Evolutionary conservation across 305 asterid species (phyloP), one percentile per base, ranked within the genome.

Genomic region (Solanum chacoense): DNA sequence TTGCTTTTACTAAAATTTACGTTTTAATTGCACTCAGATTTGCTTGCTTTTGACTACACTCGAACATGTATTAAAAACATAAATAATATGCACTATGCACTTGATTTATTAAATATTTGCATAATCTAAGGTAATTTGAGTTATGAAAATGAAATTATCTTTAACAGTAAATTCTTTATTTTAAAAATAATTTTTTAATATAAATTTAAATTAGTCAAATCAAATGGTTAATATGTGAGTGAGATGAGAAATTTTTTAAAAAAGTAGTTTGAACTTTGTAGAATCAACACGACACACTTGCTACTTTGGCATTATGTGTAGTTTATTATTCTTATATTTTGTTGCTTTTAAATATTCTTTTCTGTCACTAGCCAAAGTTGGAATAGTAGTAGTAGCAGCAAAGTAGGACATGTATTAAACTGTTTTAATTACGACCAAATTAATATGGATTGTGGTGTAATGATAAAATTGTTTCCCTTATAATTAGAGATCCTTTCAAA

Each of bases 401-500:
- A 35, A 76, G 84, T 76, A 26, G 16, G 50, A 76, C 11, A 11
- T 10, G 50, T 22, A 75, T 75, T 20, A 2, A 32, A 20, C 45
- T 75, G 16, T 74, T n/a, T 9, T 32, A 32, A 34, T 32, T 22
- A 18, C 2, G 2, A 74, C 0, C 8, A 3, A 59, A 59, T 22
- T 8, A 63, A 22, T 22, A 22, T 63, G 28, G 3, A 5, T 63
- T 9, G 28, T 9, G 28, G 8, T 22, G 28, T 0, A 63, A 63
- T 63, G 1, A 22, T 2, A 0, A 22, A 9, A 63, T 0, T 63
- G n/a, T 50, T 50, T 7, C 0, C 10, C 65, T 16, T 0, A 7
- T 50, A 50, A 10, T 3, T 45, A 45, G 22, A 14, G 8, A 45
- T 45, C 0, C n/a, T 55, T n/a, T 16, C 63, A 7, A 55, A 0